A percentile compares a stretch with the other conserved stretches of the same genome.
Conservation (phyloP, 306 rosid species). For the Quercus engelmannii region DNA sequence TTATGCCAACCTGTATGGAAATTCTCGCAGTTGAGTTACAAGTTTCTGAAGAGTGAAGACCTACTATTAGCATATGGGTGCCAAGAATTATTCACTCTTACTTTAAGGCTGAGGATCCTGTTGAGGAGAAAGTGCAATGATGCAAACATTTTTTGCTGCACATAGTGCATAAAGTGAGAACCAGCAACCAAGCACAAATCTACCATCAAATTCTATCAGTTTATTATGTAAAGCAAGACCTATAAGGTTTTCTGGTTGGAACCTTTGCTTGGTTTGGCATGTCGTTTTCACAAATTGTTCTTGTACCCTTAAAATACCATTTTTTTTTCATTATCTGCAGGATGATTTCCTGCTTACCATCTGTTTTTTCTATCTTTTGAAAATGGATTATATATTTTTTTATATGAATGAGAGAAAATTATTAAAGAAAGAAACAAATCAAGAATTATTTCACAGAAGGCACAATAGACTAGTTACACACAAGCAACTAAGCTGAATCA, state of each 20-base stretch:
- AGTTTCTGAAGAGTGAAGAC: not conserved
- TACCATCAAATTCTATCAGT: not conserved
- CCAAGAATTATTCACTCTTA: not conserved
- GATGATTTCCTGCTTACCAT: not conserved
- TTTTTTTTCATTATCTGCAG: not conserved
- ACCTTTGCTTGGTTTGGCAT: not conserved
- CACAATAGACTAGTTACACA: too few species aligned
- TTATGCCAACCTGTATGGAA: slow-evolving; percentile 54
- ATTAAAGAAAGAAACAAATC: too few species aligned
- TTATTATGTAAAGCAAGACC: not conserved
- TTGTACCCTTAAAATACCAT: not conserved
- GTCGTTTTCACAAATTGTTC: not conserved
- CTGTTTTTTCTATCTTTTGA: not conserved
- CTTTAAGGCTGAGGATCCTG: not conserved
- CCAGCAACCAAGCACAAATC: not conserved
- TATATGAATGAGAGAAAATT: too few species aligned
- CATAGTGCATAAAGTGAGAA: not conserved
- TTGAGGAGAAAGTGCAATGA: not conserved
- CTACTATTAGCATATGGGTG: not conserved
- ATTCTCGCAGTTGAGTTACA: slow-evolving; percentile 23
- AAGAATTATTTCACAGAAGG: too few species aligned
- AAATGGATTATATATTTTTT: not conserved
- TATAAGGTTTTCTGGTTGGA: not conserved
- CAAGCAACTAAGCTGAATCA: too few species aligned
- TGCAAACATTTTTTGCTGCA: not conserved